A percentile compares a stretch with the other conserved stretches of the same genome.
Conservation (phyloP, 345 rosid species). For the Citrus glauca region DNA sequence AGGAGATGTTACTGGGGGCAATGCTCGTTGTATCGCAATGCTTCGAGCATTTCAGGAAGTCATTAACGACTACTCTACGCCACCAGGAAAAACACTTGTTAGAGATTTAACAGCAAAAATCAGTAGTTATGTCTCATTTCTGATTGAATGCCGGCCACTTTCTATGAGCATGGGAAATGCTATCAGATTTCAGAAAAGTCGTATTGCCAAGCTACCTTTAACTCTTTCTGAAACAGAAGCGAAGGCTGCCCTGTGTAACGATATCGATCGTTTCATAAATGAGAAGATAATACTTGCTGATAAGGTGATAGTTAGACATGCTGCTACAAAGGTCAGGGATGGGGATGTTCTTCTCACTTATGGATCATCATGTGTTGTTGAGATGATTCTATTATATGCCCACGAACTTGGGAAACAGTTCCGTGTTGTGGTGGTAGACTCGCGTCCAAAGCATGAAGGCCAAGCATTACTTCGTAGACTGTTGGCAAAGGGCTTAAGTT, state of each 20-base stretch:
- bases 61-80: slow-evolving; percentile 61
- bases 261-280: slow-evolving; percentile 61
- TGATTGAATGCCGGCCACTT: slow-evolving; percentile 71
- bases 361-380: slow-evolving; percentile 73
- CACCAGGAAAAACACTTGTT: slow-evolving; percentile 49
- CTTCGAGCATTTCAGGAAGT: slow-evolving; percentile 73
- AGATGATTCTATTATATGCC: slow-evolving; percentile 67
- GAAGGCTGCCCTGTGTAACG: slow-evolving; percentile 45
- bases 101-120: slow-evolving; percentile 65
- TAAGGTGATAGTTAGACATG: slow-evolving; percentile 65
- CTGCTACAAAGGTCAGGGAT: slow-evolving; percentile 64
- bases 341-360: slow-evolving; percentile 79
- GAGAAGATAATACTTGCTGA: slow-evolving; percentile 67
- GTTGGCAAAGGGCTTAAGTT: slow-evolving; percentile 53
- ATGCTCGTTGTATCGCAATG: slow-evolving; percentile 84
- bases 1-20: slow-evolving; percentile 65
- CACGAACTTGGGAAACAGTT: slow-evolving; percentile 69
- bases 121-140: slow-evolving; percentile 61
- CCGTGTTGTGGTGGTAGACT: slow-evolving; percentile 66
- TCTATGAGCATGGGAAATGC: slow-evolving; percentile 95
- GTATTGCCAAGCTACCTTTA: slow-evolving; percentile 53
- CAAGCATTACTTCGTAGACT: slow-evolving; percentile 57
- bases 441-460: slow-evolving; percentile 72
- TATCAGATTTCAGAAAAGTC: slow-evolving; percentile 69
- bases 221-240: slow-evolving; percentile 60